Evolutionary conservation across 2,329 filamentous ascomycete genomes (phyloP), one percentile per base, ranked within the genome.

Genomic region (Drechslerella dactyloides): DNA sequence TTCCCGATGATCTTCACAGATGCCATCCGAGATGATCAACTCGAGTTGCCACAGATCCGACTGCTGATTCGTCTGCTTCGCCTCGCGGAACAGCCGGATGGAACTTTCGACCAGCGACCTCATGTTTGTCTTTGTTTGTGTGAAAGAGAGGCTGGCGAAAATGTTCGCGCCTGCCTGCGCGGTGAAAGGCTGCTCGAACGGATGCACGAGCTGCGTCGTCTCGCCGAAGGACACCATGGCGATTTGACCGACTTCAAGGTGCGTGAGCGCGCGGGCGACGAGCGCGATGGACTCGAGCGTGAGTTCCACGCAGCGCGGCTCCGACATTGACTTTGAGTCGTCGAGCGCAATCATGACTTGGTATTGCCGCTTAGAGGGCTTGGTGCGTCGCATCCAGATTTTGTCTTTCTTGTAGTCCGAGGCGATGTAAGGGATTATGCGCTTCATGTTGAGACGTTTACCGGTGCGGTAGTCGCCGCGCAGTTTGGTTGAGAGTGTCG

Each of bases 331-430:
- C 79, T 90, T 90, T 77, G 89, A 93, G 82, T 99, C 94, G 80
- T 99, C 94, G 40, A 99, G 91, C 42, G 94, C 96, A 55, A 99
- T 89, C 82, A 99, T 87, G 80, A 99, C 96, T 80, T 99, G 96
- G 81, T 99, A 99, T 65, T 89, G 89, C 44, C 96, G 89, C 81
- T 97, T 97, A 40, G 89, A 93, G 0, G 96, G 96, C 55, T 96
- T 87, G 35, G 87, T 89, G 63, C 96, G 88, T 13, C 96, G 90
- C 89, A 99, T 96, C 94, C 94, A 99, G 81, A 99, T 99, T 84
- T 99, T 99, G 85, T 99, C 94, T 72, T 94, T 90, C 84, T 97
- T 97, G 85, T 97, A 99, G 78, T 90, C 89, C 0, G 93, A 97
- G 0, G 96, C 94, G 76, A 99, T 97, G 82, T 99, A 99, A 0